These are phyloP conservation scores for Chrysoporthe deuterocubensis DNA, from an alignment of 2,329 filamentous ascomycete species.

Conservation along the genomic window DNA sequence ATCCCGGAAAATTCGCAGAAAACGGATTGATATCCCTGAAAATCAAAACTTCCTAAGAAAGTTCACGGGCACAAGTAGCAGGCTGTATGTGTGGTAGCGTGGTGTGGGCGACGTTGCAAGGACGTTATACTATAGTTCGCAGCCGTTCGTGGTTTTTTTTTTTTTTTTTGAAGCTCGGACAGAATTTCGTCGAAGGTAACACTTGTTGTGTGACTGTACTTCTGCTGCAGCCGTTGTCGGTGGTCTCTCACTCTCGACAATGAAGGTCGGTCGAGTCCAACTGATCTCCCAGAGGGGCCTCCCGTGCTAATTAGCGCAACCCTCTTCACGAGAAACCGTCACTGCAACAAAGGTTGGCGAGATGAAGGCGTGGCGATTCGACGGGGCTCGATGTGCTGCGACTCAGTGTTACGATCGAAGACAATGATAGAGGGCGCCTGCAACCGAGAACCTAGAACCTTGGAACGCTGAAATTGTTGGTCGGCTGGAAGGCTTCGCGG, in stretches of 20 bases:
- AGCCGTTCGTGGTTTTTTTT: neutral
- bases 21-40: conserved; percentile 15
- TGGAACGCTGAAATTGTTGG: conserved; percentile 7
- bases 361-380: conserved; percentile 1
- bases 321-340: neutral
- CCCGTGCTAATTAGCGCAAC: conserved; percentile 12
- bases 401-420: conserved; percentile 5
- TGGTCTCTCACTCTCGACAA: neutral
- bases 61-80: conserved; percentile 31
- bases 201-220: neutral
- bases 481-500: conserved; percentile 11
- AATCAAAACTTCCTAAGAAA: conserved; percentile 11
- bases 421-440: conserved; percentile 2
- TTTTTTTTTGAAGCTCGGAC: neutral
- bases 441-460: conserved; percentile 13
- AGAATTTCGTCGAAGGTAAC: conserved; percentile 2
- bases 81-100: conserved; percentile 1
- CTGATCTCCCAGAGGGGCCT: conserved; percentile 7
- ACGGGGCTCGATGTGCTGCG: neutral
- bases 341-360: neutral
- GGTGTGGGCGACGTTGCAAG: conserved; percentile 12
- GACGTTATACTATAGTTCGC: neutral
- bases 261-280: conserved; percentile 4
- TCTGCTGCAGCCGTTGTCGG: conserved; percentile 3
- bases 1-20: conserved; percentile 35